Conservation (phyloP, 129 eudicot species). For the Flaveria brownii region DNA sequence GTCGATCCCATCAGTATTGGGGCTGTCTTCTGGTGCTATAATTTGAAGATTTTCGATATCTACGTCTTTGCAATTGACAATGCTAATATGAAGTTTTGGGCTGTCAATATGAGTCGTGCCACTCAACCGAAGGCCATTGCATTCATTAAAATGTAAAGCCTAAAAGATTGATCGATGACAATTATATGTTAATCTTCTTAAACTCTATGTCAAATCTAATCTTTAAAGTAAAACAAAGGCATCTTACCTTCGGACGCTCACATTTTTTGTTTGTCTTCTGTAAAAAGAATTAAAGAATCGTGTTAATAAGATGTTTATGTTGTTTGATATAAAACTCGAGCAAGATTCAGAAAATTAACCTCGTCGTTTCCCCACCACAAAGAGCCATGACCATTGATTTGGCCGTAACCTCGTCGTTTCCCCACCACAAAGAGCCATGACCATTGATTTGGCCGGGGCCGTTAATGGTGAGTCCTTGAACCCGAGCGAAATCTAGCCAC, state of each 20-base stretch:
- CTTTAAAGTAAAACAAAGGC: not conserved
- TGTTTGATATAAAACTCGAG: not conserved
- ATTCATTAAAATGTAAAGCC: constrained; percentile 42
- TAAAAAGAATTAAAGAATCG: not conserved
- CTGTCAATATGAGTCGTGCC: constrained; percentile 39
- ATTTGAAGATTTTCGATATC: constrained; percentile 20
- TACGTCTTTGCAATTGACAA: constrained; percentile 21
- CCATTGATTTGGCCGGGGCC: constrained; percentile 44
- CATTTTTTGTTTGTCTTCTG: not conserved
- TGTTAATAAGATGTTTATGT: not conserved
- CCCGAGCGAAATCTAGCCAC: constrained; percentile 32
- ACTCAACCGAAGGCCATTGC: constrained; percentile 37
- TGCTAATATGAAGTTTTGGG: constrained; percentile 36
- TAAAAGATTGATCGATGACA: not conserved
- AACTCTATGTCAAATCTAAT: not conserved
- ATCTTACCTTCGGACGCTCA: constrained; percentile 20
- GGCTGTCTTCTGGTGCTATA: constrained; percentile 43
- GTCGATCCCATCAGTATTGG: constrained; percentile 53
- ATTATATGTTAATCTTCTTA: not conserved
- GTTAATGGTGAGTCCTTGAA: constrained; percentile 36
- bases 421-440: constrained; percentile 45
- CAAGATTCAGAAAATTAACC: not conserved
- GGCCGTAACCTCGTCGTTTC: constrained; percentile 23
- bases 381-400: constrained; percentile 39
- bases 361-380: constrained; percentile 41